Base-by-base conservation (phyloP, 2,329 filamentous ascomycete genomes). In the Bipolaris zeicola region DNA sequence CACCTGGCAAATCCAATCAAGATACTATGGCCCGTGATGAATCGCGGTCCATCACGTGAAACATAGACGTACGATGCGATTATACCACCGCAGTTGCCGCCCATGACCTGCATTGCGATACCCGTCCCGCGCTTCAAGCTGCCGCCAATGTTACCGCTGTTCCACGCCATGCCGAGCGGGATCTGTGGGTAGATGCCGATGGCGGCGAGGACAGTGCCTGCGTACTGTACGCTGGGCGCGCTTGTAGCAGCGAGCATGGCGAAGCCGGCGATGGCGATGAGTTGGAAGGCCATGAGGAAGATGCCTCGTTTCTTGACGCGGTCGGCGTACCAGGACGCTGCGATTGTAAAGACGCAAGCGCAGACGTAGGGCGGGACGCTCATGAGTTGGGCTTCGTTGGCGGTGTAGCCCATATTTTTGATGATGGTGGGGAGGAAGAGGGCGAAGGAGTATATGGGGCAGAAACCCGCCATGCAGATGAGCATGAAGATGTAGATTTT, bases 11-110 rank as follows among this genome's bases (percentile, higher is more conserved):
- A 59, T 0, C 72, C 79, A 24, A 83, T 77, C 36, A 83, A 71
- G 18, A 79, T 78, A 22, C 72, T 72, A 60, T 83, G 80, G 1
- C 81, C 82, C 8, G 68, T 70, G 28, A 77, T 75, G 63, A 80
- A 84, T 26, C 77, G 67, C 31, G 78, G 77, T 2, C 67, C 65
- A 61, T 83, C 77, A 26, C 76, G 74, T 20, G 74, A 55, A 5
- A 79, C 69, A 60, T 82, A 85, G 13, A 84, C 76, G 59, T 81
- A 83, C 4, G 78, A 76, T 1, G 82, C 77, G 48, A 85, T 82
- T n/a, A 96, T 85, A 28, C 92, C 92, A 70, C 95, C 95, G 47
- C 96, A 81, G 22, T 79, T 78, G 4, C 80, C 81, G 18, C 81
- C 79, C 57, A 81, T 82, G 37, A 83, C 79, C 61, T 84, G 82